Base-by-base conservation (phyloP, 2,329 filamentous ascomycete species). In the Claviceps citrina region DNA sequence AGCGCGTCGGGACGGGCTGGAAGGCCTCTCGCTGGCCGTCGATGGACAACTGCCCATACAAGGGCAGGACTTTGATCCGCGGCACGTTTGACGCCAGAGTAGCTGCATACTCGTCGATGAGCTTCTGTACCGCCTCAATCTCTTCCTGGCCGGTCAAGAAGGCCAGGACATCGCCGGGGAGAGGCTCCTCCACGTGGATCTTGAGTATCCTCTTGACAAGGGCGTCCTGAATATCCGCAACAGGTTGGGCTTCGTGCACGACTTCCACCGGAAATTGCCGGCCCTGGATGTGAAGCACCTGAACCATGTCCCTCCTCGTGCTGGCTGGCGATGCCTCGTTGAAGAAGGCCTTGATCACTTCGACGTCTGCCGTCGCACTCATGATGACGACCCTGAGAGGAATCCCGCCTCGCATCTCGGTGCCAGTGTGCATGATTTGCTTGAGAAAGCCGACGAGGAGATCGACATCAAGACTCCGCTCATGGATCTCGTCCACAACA, bases 401-500 rank as follows among this genome's bases (percentile, higher is more conserved):
- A 24, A 81, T 64, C 5, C 81, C 82, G 7, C 79, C 77, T 4
- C 81, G 74, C 6, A 77, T 77, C 33, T 72, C 66, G 28, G 73
- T 71, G 41, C 77, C 67, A 2, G 71, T 66, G 1, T 68, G 65
- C 1, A 91, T 63, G 35, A 96, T 73, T 44, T 82, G 80, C 54
- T 84, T 84, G 45, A 98, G 56, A 47, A 98, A 96, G 0, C 91
- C 91, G 20, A 93, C 68, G 8, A 95, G 69, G 20, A 98, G 63
- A 62, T 98, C 91, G 7, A 95, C 89, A 55, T 96, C 93, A 18
- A 96, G 75, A 49, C 87, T 93, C 50, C 91, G 72, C 63, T 98
- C 91, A 63, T 98, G 91, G 10, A 98, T 91, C 59, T 98, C 91
- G 60, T 98, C 91, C 7, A 98, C 84, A 15, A 98, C 71, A 1